Evolutionary conservation across 805 yeast species (phyloP).

Genomic region (Yarrowia sp.): DNA sequence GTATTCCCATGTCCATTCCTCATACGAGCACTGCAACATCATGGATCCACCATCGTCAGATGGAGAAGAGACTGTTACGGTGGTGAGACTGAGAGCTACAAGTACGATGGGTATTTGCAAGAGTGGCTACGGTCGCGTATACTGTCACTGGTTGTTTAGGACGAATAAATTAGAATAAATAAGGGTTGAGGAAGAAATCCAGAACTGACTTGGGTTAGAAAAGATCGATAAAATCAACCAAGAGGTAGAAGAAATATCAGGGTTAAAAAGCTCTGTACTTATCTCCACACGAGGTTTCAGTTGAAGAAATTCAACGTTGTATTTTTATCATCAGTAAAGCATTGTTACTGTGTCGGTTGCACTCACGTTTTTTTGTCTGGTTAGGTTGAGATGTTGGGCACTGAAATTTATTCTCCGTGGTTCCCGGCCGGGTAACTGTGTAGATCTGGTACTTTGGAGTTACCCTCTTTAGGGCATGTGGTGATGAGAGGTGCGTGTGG

Average conservation of each 20-base stretch:
- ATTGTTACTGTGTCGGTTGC: not conserved
- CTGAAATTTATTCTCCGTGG: constrained; percentile 13
- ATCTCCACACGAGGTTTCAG: constrained; percentile 42
- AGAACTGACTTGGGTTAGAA: not conserved
- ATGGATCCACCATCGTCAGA: too few species aligned
- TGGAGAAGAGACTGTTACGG: too few species aligned
- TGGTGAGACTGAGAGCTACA: too few species aligned
- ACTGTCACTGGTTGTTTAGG: not conserved
- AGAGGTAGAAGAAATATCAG: constrained; percentile 37
- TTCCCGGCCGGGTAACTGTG: constrained; percentile 2
- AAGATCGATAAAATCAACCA: constrained; percentile 1
- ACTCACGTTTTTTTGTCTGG: constrained; percentile 31
- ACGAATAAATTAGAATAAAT: not conserved
- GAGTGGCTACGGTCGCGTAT: too few species aligned
- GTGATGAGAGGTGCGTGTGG: not conserved
- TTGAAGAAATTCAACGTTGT: constrained; percentile 43
- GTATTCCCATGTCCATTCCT: too few species aligned
- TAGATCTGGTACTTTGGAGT: not conserved
- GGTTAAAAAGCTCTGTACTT: constrained; percentile 46
- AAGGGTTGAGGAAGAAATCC: not conserved
- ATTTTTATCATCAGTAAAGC: constrained; percentile 23
- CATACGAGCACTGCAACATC: too few species aligned
- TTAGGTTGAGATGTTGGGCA: not conserved
- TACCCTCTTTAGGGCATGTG: constrained; percentile 11
- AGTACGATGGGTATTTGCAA: too few species aligned